These are phyloP conservation scores for Diaporthe sp. DNA, from an alignment of 2,329 filamentous ascomycete species.

Conservation along the genomic window DNA sequence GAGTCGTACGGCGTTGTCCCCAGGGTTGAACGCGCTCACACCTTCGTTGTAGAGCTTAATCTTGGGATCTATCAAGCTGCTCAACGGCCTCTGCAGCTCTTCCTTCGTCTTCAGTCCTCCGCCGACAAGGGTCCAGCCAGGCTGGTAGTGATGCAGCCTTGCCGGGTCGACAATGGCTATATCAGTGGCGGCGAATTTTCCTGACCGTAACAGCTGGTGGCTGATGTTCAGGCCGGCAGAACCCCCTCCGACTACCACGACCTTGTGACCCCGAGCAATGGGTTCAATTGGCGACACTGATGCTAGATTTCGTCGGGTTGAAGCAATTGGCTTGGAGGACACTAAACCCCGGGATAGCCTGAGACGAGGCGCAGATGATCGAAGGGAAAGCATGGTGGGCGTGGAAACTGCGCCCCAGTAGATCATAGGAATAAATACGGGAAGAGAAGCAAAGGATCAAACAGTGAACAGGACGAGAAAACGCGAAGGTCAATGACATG, in stretches of 20 bases:
- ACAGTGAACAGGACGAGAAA: neutral
- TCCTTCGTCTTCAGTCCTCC: constrained; percentile 45
- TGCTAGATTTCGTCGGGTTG: neutral
- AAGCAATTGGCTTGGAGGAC: neutral
- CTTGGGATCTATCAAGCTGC: constrained; percentile 45
- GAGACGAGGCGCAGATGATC: constrained; percentile 4
- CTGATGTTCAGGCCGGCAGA: constrained; percentile 38
- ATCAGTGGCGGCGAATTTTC: constrained; percentile 44
- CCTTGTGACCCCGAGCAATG: constrained; percentile 29
- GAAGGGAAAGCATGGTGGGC: neutral
- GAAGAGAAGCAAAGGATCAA: neutral
- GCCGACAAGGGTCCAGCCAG: constrained; percentile 52
- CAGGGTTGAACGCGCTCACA: constrained; percentile 47
- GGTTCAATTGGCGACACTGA: neutral
- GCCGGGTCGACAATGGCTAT: constrained; percentile 50
- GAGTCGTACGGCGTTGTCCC: constrained; percentile 48
- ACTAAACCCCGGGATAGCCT: neutral
- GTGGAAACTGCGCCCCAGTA: neutral
- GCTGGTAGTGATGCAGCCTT: constrained; percentile 46
- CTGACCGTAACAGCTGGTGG: constrained; percentile 37
- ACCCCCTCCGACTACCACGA: constrained; percentile 40
- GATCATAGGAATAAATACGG: neutral
- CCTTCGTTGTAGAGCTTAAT: constrained; percentile 48
- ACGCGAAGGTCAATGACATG: neutral
- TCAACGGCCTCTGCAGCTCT: constrained; percentile 43